Conservation (phyloP, 2,329 filamentous ascomycete genomes). For the Trichoderma sp. region DNA sequence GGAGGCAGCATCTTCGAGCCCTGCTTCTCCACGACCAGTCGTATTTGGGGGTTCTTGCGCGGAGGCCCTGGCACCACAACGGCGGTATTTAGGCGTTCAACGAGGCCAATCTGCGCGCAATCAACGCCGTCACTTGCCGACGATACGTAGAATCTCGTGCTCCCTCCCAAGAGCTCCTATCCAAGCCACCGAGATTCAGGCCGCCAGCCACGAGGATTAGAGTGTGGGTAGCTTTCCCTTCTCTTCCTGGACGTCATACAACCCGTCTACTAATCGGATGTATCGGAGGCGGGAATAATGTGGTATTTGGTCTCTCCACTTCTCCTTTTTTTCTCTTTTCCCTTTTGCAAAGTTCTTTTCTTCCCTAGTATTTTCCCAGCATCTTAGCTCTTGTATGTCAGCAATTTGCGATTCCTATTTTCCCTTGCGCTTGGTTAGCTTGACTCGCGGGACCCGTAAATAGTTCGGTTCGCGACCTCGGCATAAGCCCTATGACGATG, state of each 20-base stretch:
- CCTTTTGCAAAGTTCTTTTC: not conserved
- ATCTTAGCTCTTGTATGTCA: constrained; percentile 6
- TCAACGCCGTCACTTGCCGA: not conserved
- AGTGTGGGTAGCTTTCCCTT: not conserved
- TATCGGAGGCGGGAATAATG: constrained; percentile 18
- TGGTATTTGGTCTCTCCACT: constrained; percentile 15
- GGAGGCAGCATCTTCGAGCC: not conserved
- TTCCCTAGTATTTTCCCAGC: not conserved
- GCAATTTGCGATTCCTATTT: constrained; percentile 6
- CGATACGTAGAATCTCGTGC: not conserved
- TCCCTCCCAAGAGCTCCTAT: not conserved
- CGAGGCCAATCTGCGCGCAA: not conserved
- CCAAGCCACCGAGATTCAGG: constrained; percentile 4
- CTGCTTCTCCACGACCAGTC: not conserved
- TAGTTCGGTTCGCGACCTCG: constrained; percentile 3
- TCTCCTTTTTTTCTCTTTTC: constrained; percentile 6
- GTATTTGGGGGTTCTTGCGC: not conserved
- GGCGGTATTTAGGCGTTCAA: not conserved
- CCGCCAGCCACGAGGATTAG: constrained; percentile 9
- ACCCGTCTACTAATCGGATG: constrained; percentile 7
- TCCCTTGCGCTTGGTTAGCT: constrained; percentile 8
- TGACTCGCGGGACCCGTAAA: constrained; percentile 18
- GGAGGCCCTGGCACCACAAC: not conserved
- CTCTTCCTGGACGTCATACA: not conserved
- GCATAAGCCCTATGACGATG: constrained; percentile 3